Evolutionary conservation across 257 asterid genomes (phyloP), one percentile per base, ranked within the genome.

Genomic region (Fraxinus anomala): DNA sequence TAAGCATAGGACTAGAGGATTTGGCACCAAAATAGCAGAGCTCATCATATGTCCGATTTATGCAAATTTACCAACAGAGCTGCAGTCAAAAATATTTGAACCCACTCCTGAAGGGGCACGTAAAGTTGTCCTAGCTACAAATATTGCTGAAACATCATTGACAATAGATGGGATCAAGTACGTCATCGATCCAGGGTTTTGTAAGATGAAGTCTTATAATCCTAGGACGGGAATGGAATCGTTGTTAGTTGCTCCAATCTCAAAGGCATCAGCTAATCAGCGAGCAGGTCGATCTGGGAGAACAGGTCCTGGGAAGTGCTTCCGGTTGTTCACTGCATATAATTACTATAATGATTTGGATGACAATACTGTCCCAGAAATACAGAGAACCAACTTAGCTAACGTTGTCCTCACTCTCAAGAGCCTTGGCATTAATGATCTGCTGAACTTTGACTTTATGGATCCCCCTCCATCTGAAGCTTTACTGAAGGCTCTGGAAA

Each of bases 391-490:
- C 74, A 94, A 94, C 86, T 88, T 94, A 79, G 92, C 97, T 21
- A 88, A 92, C 79, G 97, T 92, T 39, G 99, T 94, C 56, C 96
- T 94, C 69, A 77, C 94, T 72, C 95, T 94, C 76, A 94, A 94
- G 90, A 94, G 99, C 82, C 96, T 94, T 65, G 99, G 99, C 75
- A 94, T 94, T 83, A 88, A 91, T 75, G 97, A 94, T 80, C 84
- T 94, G 74, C 80, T 92, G 74, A 90, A 94, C 85, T 92, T 94
- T 86, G 99, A 94, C 77, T 94, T 94, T 80, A 94, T 94, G 99
- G 99, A 94, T 74, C 97, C 99, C 70, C 99, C 99, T 28, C 96
- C 97, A 76, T 87, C 97, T 30, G 99, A 94, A 90, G 96, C 97
- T 82, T 85, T 94, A 76, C 69, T 92, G 77, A 94, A 92, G 87